A percentile compares a stretch with the other conserved stretches of the same genome.
phyloP scores from a whole-genome alignment of 768 basidiomycete species.

The Hemileccinum impolitum region DNA sequence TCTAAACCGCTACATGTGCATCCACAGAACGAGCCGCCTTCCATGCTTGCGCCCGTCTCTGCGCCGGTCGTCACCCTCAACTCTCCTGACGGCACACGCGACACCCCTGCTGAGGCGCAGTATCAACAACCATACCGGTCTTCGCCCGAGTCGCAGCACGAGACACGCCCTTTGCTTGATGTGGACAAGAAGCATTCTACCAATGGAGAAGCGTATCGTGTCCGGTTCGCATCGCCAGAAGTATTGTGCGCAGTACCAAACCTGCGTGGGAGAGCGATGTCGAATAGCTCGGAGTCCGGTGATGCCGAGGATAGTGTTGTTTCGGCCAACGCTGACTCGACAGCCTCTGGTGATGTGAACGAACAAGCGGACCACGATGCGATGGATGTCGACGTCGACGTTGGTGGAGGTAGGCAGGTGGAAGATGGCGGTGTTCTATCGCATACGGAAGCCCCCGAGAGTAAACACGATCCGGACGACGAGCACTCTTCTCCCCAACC shows the following conservation, averaged over 20 bases:
- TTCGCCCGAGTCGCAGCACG: conserved; percentile 12
- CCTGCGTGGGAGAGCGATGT: conserved; percentile 2
- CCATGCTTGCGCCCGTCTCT: conserved; percentile 2
- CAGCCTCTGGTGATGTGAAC: neutral
- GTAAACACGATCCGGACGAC: neutral
- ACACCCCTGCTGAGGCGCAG: conserved; percentile 24
- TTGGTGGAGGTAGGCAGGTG: conserved; percentile 1
- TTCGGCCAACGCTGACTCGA: neutral
- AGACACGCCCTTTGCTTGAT: neutral
- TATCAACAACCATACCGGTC: conserved; percentile 15
- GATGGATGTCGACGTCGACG: conserved; percentile 23
- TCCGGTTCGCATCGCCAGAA: conserved; percentile 34
- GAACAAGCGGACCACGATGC: conserved; percentile 8
- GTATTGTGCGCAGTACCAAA: conserved; percentile 14
- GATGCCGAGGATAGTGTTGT: neutral
- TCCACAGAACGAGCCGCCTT: conserved; percentile 18
- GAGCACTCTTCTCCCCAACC: conserved; percentile 1
- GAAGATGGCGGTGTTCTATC: neutral
- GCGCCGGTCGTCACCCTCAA: conserved; percentile 4
- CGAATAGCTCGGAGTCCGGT: neutral
- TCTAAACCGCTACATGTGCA: conserved; percentile 30
- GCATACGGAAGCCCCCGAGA: neutral
- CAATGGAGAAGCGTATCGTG: conserved; percentile 19
- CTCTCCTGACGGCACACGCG: conserved; percentile 16
- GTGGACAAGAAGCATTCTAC: conserved; percentile 10